Evolutionary conservation across 495 filamentous ascomycete species (phyloP).

Genomic region (Podospora anserina): DNA sequence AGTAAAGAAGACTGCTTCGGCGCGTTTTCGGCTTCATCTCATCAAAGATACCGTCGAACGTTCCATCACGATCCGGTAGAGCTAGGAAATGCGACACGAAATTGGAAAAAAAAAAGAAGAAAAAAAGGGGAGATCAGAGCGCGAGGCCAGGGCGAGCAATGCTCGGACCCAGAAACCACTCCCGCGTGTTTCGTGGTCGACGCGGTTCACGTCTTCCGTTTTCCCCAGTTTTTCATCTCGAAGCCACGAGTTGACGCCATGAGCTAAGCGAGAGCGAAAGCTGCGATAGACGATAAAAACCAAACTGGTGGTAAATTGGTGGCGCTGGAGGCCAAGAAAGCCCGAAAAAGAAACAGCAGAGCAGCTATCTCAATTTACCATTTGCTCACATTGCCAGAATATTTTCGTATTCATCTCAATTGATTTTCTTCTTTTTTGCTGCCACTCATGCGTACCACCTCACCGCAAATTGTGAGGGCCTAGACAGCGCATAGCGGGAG

Average conservation of each 20-base stretch:
- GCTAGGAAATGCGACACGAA: not conserved
- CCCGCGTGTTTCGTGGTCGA: not conserved
- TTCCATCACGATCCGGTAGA: not conserved
- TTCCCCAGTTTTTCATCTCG: not conserved
- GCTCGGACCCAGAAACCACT: not conserved
- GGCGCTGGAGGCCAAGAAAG: not conserved
- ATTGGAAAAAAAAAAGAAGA: too few relatives aligned
- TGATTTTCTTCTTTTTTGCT: not conserved
- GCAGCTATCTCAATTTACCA: not conserved
- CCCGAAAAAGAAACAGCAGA: not conserved
- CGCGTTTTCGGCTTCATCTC: not conserved
- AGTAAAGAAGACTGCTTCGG: not conserved
- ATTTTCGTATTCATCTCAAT: not conserved
- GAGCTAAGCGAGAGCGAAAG: not conserved
- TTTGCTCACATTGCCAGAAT: not conserved
- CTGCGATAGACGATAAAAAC: not conserved
- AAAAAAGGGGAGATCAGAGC: not conserved
- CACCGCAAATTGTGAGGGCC: not conserved
- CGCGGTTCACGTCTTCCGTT: not conserved
- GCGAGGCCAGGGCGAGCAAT: not conserved
- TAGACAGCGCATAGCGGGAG: not conserved
- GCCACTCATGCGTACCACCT: not conserved
- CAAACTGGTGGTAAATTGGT: not conserved
- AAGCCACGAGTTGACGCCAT: not conserved
- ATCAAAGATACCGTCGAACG: not conserved